Evolutionary conservation across 306 rosid species (phyloP).

Genomic region (Vigna angularis): DNA sequence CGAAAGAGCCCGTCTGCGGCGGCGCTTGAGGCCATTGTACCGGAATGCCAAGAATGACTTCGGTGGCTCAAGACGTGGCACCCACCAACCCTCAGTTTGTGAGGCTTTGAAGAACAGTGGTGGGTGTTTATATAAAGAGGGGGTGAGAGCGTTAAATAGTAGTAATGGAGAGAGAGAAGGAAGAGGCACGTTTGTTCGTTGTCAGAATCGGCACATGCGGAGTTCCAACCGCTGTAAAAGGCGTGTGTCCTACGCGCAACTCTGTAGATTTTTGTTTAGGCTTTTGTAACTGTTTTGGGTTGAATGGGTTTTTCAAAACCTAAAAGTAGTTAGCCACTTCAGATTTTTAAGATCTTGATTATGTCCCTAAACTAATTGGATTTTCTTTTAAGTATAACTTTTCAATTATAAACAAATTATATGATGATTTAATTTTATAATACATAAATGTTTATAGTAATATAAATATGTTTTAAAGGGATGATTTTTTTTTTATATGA

Average conservation of each 20-base stretch:
- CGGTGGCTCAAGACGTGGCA: no score
- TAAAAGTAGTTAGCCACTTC: background rate
- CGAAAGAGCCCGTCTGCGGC: constrained; percentile 59
- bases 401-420: no score
- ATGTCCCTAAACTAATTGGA: no score
- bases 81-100: no score
- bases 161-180: background rate
- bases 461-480: no score
- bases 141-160: background rate
- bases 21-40: constrained; percentile 47
- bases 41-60: background rate
- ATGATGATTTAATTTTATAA: no score
- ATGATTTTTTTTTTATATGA: no score
- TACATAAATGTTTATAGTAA: no score
- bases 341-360: no score
- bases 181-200: background rate
- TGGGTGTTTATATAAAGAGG: constrained; percentile 16
- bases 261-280: background rate
- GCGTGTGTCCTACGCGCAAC: constrained; percentile 37
- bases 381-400: no score
- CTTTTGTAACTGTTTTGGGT: background rate
- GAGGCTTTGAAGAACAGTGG: background rate
- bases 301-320: background rate
- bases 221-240: constrained; percentile 32
- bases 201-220: constrained; percentile 41